Base-by-base conservation (phyloP, 2,329 filamentous ascomycete genomes). In the Lasiodiplodia sp. region DNA sequence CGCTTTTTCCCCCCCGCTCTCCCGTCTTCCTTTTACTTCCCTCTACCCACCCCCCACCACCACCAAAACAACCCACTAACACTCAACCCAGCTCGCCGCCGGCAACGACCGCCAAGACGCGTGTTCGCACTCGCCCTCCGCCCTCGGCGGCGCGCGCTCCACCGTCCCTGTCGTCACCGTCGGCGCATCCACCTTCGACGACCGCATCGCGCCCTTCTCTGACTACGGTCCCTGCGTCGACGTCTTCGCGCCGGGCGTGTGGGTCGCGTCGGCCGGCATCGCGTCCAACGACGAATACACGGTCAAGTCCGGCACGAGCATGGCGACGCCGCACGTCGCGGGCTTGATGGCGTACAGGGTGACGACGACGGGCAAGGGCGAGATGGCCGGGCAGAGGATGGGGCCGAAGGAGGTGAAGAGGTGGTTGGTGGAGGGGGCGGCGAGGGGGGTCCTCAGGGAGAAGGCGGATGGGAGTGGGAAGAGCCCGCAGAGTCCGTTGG, bases 291-390 rank as follows among this genome's bases (percentile, higher is more conserved):
- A 68, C 7, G 44, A 16, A 11, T 57, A 84, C 79, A 79, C 78
- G 66, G 81, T 75, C 52, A 82, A 87, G 71, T 84, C 82, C 14
- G 88, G 87, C 31, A 89, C 88, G 12, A 86, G 83, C 63, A 89
- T 89, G 87, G 88, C 89, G 40, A 85, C 85, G 23, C 89, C 89
- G 8, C 89, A 91, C 75, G 83, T 91, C 55, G 85, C 87, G 49
- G 89, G 89, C 64, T 82, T 91, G 12, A 87, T 87, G 21, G 89
- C 89, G 49, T 91, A 91, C 78, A n/a, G 6, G 34, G 56, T 23
- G 56, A n/a, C 55, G 2, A n/a, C 55, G 2, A 31, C 12, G 5
- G 38, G 5, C 14, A 18, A 44, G 16, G 40, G 2, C 1, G 40
- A 16, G 40, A 44, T 4, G 5, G 12, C 23, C 23, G 23, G 23